Base-by-base conservation (phyloP, 1,139 yeast genomes). In the Saccharomyces uvarum region DNA sequence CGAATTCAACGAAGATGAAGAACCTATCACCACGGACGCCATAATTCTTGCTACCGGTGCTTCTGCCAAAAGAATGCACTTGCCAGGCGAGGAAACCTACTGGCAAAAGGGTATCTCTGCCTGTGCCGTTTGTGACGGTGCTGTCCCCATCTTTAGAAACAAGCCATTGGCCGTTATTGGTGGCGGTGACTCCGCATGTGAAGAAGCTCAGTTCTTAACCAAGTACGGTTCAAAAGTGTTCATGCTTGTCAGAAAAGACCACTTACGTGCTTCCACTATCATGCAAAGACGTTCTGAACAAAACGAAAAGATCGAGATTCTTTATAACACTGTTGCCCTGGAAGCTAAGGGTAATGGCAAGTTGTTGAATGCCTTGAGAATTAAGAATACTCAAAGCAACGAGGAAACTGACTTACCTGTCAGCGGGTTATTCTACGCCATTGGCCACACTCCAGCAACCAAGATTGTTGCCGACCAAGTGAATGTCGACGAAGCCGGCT, bases 41-140 rank as follows among this genome's bases (percentile, higher is more conserved):
- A 83, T 93, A 55, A 84, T 93, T 63, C 74, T 93, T 61, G 97
- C 99, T 62, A 93, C 99, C 54, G 99, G 99, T 70, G 99, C 99
- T 24, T 86, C 96, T 50, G 99, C 99, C 58, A 88, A 86, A 79
- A 88, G 99, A 77, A 81, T 93, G 77, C 76, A 82, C 70, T 77
- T 93, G 59, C 97, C 98, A 57, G 99, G 99, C 64, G 99, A 93
- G 77, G 98, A 93, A 61, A 81, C 82, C 49, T 93, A 93, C 82
- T 93, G 99, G 99, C 99, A 93, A 78, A 88, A 87, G 72, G 99
- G 99, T 72, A 93, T 93, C 64, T 88, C 96, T 62, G 99, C 99
- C 21, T 93, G 99, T 79, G 99, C 99, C 51, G 99, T 93, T 59
- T 93, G 99, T 77, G 99, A 93, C 71, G 99, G 99, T 73, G 99